Evolutionary conservation across 495 filamentous ascomycete genomes (phyloP).

Genomic region (Talaromyces adpressus): DNA sequence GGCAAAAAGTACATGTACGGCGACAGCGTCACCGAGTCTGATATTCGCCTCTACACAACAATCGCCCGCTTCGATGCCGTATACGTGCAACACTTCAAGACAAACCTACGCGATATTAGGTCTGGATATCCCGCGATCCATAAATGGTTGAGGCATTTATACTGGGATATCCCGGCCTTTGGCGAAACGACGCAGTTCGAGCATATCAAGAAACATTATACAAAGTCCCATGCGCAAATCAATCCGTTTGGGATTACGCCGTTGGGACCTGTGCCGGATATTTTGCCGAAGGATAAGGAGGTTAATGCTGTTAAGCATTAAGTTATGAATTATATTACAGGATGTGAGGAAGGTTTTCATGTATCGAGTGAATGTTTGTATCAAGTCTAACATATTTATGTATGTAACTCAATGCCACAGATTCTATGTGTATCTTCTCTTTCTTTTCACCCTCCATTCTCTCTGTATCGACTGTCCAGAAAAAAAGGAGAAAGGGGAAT

Average conservation of each 20-base stretch:
- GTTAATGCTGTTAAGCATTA: slow-evolving; percentile 40
- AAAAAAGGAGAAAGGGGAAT: neutral
- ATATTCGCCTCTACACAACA: slow-evolving; percentile 77
- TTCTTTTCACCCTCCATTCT: neutral
- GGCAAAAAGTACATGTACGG: slow-evolving; percentile 47
- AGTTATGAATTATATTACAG: too few species aligned
- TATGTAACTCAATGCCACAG: neutral
- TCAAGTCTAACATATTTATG: neutral
- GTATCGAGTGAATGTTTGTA: neutral
- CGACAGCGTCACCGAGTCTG: slow-evolving; percentile 64
- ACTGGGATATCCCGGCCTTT: slow-evolving; percentile 62
- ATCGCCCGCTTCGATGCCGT: slow-evolving; percentile 81
- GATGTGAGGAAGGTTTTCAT: neutral
- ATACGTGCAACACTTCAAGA: slow-evolving; percentile 94
- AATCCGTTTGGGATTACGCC: slow-evolving; percentile 59
- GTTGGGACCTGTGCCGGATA: slow-evolving; percentile 56
- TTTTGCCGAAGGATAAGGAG: slow-evolving; percentile 54
- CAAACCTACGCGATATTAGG: slow-evolving; percentile 77
- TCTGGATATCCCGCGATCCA: slow-evolving; percentile 66
- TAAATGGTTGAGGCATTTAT: slow-evolving; percentile 58
- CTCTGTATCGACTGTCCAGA: neutral
- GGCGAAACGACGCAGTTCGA: slow-evolving; percentile 59
- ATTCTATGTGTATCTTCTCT: slow-evolving; percentile 2
- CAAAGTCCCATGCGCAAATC: slow-evolving; percentile 64
- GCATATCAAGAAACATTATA: slow-evolving; percentile 69